A percentile compares a stretch with the other conserved stretches of the same genome.
Evolutionary conservation across 495 filamentous ascomycete species (phyloP).

Genomic region (Aspergillus hancockii): DNA sequence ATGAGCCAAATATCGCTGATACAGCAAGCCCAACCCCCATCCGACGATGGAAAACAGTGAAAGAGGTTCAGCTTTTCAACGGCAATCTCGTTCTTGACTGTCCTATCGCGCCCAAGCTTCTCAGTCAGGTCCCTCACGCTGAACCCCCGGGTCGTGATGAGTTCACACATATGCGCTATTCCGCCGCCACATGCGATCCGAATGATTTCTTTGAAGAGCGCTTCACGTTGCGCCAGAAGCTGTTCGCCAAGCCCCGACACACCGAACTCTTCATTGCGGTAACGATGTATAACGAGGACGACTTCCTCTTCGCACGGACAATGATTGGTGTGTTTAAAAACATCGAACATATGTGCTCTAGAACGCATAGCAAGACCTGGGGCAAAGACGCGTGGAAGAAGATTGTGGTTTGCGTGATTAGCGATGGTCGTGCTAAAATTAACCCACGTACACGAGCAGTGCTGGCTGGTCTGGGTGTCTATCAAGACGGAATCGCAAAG

Average conservation of each 20-base stretch:
- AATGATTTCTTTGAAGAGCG: slow-evolving; percentile 80
- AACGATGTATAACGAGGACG: slow-evolving; percentile 99
- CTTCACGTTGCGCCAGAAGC: slow-evolving; percentile 90
- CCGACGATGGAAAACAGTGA: slow-evolving; percentile 96
- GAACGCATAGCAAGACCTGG: slow-evolving; percentile 93
- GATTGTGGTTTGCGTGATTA: slow-evolving; percentile 97
- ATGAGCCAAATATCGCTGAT: slow-evolving; percentile 41
- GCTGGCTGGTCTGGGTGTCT: slow-evolving; percentile 90
- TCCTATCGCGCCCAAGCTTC: slow-evolving; percentile 84
- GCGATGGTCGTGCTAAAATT: slow-evolving; percentile 97
- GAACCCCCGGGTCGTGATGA: slow-evolving; percentile 83
- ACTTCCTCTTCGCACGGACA: slow-evolving; percentile 92
- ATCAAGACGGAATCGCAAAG: slow-evolving; percentile 98
- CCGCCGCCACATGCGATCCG: slow-evolving; percentile 95
- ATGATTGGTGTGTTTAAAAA: slow-evolving; percentile 99
- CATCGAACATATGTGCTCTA: slow-evolving; percentile 92
- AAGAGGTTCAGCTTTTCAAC: slow-evolving; percentile 94
- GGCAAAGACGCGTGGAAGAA: slow-evolving; percentile 99
- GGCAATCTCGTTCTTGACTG: slow-evolving; percentile 98
- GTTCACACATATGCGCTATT: slow-evolving; percentile 99
- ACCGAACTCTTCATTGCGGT: slow-evolving; percentile 98
- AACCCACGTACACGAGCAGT: slow-evolving; percentile 89
- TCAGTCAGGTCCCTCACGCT: slow-evolving; percentile 83
- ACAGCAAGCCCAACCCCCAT: slow-evolving; percentile 68
- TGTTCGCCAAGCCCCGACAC: slow-evolving; percentile 90